A percentile compares a stretch with the other conserved stretches of the same genome.
phyloP scores from a whole-genome alignment of 1,284 basidiomycete species.

The Leccinum fuscescens region DNA sequence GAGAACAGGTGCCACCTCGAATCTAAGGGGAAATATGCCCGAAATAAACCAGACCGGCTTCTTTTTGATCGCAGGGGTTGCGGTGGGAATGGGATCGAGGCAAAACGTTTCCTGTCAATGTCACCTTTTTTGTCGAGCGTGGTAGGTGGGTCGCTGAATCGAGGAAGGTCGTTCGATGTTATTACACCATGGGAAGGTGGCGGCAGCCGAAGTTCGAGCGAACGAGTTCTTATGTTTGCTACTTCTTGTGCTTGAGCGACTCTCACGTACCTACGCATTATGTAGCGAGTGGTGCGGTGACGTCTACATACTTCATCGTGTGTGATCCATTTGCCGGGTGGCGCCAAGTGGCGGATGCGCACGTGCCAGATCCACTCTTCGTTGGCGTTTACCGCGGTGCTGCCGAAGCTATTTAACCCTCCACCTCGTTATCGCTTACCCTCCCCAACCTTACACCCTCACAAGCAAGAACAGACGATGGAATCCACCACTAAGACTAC shows the following conservation, averaged over 20 bases:
- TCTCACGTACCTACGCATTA: too few relatives aligned
- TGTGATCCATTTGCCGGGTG: conserved; percentile 5
- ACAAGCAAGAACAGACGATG: conserved; percentile 31
- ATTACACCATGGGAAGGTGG: background rate
- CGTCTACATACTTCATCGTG: background rate
- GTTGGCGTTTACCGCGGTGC: background rate
- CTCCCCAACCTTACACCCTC: conserved; percentile 15
- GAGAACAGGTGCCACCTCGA: background rate
- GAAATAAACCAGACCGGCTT: background rate
- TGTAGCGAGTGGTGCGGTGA: background rate
- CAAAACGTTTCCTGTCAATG: background rate
- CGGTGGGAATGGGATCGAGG: background rate
- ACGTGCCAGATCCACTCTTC: conserved; percentile 16
- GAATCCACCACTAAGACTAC: conserved; percentile 38
- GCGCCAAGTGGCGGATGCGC: conserved; percentile 6
- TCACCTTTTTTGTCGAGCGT: background rate
- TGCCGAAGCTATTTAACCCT: conserved; percentile 21
- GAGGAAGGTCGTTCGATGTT: background rate
- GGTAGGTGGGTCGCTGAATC: background rate
- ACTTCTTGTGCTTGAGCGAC: background rate
- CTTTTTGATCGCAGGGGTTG: background rate
- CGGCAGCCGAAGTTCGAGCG: background rate
- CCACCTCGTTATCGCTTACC: background rate
- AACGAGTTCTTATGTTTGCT: background rate
- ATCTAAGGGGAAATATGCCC: background rate